A percentile compares a stretch with the other conserved stretches of the same genome.
Conservation (phyloP, 2,329 filamentous ascomycete species). For the Monilinia fructigena region DNA sequence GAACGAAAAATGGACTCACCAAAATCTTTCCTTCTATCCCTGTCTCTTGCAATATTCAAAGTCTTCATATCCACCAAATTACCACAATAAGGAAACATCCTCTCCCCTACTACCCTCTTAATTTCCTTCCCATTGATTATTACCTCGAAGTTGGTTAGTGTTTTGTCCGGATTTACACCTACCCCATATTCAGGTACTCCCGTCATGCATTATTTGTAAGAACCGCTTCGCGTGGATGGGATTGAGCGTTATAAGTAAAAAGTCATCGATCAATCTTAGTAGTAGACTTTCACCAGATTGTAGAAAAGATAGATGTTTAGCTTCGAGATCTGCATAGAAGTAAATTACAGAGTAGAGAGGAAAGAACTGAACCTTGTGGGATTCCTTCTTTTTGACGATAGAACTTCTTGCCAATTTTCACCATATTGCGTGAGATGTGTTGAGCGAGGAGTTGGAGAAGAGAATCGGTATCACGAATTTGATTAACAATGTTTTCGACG, state of each 20-base stretch:
- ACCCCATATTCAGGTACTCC: conserved; percentile 81
- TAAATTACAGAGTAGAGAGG: conserved; percentile 89
- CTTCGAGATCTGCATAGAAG: conserved; percentile 89
- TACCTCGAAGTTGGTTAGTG: conserved; percentile 78
- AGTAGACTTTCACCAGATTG: conserved; percentile 60
- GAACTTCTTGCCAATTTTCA: conserved; percentile 84
- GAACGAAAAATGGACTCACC: conserved; percentile 45
- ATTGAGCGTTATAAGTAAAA: conserved; percentile 79
- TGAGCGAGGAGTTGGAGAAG: conserved; percentile 70
- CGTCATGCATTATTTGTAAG: conserved; percentile 74
- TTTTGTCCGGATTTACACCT: conserved; percentile 73
- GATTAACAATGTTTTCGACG: conserved; percentile 64
- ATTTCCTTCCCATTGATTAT: conserved; percentile 54
- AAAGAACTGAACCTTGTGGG: conserved; percentile 88
- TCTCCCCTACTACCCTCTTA: conserved; percentile 45
- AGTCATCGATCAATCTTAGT: conserved; percentile 86
- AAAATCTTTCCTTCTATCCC: conserved; percentile 50
- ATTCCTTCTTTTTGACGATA: conserved; percentile 88
- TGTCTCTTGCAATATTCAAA: conserved; percentile 71
- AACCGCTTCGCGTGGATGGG: conserved; percentile 67
- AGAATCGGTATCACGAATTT: conserved; percentile 54
- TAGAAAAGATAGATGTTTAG: conserved; percentile 66
- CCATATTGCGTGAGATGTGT: conserved; percentile 80
- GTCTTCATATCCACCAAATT: conserved; percentile 71
- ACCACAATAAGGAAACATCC: conserved; percentile 88